Evolutionary conservation across 179 eudicot genomes (phyloP), one percentile per base, ranked within the genome.

Genomic region (Nepenthes alata): DNA sequence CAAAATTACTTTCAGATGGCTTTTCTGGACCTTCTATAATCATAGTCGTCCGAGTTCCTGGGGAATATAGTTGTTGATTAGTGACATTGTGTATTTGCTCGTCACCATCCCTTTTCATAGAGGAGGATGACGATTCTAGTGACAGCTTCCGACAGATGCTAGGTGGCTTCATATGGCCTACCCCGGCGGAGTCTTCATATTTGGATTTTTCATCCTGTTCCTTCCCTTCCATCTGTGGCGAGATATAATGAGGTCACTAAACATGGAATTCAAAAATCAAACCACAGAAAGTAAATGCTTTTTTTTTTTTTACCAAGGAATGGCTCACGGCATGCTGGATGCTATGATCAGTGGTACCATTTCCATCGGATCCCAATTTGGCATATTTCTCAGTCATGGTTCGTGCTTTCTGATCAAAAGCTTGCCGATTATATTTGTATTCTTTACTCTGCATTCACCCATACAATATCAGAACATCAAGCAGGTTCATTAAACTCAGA

Each of bases 351-450:
- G 62, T 61, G 67, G 67, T 62, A 55, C 15, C 63, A 60, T 35
- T 70, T 37, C 67, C 72, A 72, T 57, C 67, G 57, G 62, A 72
- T 64, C 67, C 79, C 69, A 72, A 47, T 45, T 58, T 70, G 52
- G 83, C 83, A 55, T 76, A 79, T 48, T 79, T 82, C 59, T 79
- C 76, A 16, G 87, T 79, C 81, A 82, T 79, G 44, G 78, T 58
- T 58, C 80, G 76, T 38, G 87, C 87, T 57, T 82, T 79, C 63
- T 74, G 78, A 37, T 82, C 83, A 47, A 82, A 82, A 57, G 77
- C 75, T 62, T 76, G 80, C 62, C 76, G 66, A 57, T 82, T 82
- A 65, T 82, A 82, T 68, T 82, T 82, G 70, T 76, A 82, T 63
- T 82, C 87, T 63, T 39, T 75, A 59, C 83, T 82, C 87, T 82